Evolutionary conservation across 345 rosid genomes (phyloP).

Genomic region (Trapa bicornis): DNA sequence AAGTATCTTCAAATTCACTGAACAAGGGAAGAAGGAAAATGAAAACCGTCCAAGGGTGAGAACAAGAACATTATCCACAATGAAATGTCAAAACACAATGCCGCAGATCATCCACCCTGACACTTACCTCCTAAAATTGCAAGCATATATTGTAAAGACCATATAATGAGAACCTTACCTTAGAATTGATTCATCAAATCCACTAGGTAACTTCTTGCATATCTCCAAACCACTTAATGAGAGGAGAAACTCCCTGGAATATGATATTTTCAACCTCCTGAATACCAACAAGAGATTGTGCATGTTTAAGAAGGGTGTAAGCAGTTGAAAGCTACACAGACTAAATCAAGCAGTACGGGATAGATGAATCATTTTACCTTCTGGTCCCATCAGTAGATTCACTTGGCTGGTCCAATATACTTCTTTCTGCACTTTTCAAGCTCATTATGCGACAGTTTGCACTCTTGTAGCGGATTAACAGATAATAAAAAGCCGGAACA

Average conservation of each 20-base stretch:
- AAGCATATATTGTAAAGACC: background rate
- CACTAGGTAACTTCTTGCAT: slow-evolving; percentile 61
- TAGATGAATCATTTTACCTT: slow-evolving; percentile 23
- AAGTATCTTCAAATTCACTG: slow-evolving; percentile 41
- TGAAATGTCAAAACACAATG: background rate
- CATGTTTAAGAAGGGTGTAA: slow-evolving; percentile 2
- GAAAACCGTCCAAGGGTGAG: background rate
- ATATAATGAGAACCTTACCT: slow-evolving; percentile 29
- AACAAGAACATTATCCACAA: background rate
- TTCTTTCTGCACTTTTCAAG: slow-evolving; percentile 35
- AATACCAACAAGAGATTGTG: slow-evolving; percentile 12
- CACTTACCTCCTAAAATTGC: background rate
- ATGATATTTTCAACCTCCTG: slow-evolving; percentile 50
- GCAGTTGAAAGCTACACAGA: slow-evolving; percentile 1
- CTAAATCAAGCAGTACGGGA: slow-evolving; percentile 5
- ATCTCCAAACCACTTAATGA: slow-evolving; percentile 58
- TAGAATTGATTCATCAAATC: slow-evolving; percentile 42
- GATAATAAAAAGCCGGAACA: background rate
- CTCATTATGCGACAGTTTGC: slow-evolving; percentile 39
- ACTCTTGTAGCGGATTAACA: background rate
- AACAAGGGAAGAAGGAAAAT: background rate
- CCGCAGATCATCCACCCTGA: background rate
- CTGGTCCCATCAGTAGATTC: slow-evolving; percentile 21
- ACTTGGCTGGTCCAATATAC: slow-evolving; percentile 25
- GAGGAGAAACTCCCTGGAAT: slow-evolving; percentile 57